These are phyloP conservation scores for Garcia nutans DNA, from an alignment of 345 rosid species.

Conservation along the genomic window DNA sequence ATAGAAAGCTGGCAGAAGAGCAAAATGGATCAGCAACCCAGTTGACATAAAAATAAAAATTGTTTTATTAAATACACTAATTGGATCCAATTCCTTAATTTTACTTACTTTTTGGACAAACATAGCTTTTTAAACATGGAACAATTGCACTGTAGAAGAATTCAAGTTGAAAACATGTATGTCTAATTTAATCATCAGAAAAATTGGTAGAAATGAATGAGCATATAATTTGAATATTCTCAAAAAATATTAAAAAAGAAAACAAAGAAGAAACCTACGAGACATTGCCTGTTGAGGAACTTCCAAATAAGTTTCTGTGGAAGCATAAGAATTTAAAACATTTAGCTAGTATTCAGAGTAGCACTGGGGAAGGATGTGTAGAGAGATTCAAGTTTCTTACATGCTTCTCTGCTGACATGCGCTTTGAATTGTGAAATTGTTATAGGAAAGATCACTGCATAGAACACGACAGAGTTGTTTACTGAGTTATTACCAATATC, in stretches of 20 bases:
- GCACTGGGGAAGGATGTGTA: background rate
- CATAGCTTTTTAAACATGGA: background rate
- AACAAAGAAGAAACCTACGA: conserved; percentile 22
- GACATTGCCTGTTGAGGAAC: conserved; percentile 24
- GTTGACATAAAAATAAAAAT: background rate
- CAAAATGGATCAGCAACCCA: background rate
- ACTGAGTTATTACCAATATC: background rate
- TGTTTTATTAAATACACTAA: background rate
- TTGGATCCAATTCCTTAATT: background rate
- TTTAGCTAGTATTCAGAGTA: background rate
- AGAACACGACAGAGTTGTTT: background rate
- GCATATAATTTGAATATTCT: background rate
- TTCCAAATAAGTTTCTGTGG: conserved; percentile 44
- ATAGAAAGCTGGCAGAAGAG: conserved; percentile 2
- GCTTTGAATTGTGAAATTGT: conserved; percentile 21
- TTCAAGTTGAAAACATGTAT: no score
- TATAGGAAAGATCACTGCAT: conserved; percentile 44
- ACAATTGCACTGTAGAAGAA: background rate
- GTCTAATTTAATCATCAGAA: background rate
- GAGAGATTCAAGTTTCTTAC: conserved; percentile 23
- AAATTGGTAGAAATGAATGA: background rate
- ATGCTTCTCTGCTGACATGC: conserved; percentile 12
- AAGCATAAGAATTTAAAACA: background rate
- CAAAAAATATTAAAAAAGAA: no score
- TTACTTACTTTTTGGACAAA: background rate